Evolutionary conservation across 441 rosid genomes (phyloP).

Genomic region (Arabidopsis lyrata): DNA sequence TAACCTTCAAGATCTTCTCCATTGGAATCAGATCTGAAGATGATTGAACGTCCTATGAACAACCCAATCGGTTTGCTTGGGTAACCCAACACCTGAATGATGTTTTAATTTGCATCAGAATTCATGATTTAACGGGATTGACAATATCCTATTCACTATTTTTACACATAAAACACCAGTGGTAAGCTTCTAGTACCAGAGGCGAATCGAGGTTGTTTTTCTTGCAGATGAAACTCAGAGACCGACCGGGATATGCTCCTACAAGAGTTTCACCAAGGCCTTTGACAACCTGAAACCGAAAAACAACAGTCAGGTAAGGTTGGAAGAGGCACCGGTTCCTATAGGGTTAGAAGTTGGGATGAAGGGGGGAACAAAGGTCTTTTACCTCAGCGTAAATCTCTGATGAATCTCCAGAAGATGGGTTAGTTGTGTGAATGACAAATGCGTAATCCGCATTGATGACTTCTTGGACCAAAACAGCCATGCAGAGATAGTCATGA

Average conservation of each 20-base stretch:
- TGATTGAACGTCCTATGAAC: slow-evolving; percentile 85
- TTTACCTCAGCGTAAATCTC: slow-evolving; percentile 97
- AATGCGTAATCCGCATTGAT: slow-evolving; percentile 97
- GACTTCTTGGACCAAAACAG: slow-evolving; percentile 97
- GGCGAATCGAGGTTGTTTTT: slow-evolving; percentile 75
- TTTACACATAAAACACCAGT: neutral
- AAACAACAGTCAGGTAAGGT: slow-evolving; percentile 24
- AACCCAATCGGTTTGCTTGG: slow-evolving; percentile 98
- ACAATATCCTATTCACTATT: neutral
- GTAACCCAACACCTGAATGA: slow-evolving; percentile 79
- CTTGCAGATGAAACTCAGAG: slow-evolving; percentile 91
- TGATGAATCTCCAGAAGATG: slow-evolving; percentile 90
- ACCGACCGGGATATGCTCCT: slow-evolving; percentile 99
- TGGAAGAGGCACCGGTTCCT: slow-evolving; percentile 1
- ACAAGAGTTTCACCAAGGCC: slow-evolving; percentile 99
- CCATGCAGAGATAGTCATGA: slow-evolving; percentile 97
- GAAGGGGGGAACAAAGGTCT: neutral
- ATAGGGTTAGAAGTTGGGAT: slow-evolving; percentile 2
- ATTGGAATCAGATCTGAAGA: slow-evolving; percentile 95
- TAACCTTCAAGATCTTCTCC: slow-evolving; percentile 99
- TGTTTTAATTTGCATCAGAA: slow-evolving; percentile 11
- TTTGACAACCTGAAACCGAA: slow-evolving; percentile 73
- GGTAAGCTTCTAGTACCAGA: slow-evolving; percentile 57
- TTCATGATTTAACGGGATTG: neutral
- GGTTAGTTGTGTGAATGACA: slow-evolving; percentile 98